phyloP scores from a whole-genome alignment of 2,329 filamentous ascomycete genomes.

The Penicillium sp. region DNA sequence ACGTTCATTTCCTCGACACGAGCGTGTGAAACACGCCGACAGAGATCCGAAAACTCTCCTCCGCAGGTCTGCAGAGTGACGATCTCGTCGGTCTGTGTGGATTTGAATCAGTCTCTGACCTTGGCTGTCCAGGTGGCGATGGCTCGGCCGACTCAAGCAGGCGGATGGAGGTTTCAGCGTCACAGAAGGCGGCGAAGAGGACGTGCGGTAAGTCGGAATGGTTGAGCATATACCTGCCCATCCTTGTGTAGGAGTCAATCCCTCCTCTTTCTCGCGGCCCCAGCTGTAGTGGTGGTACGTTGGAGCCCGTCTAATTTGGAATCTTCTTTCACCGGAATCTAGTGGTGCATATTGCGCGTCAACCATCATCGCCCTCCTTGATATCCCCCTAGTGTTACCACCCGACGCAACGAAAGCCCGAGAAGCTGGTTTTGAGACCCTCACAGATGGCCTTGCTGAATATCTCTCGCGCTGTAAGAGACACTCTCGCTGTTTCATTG shows the following conservation, averaged over 20 bases:
- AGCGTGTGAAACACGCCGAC: too few relatives aligned
- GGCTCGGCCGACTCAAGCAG: conserved; percentile 81
- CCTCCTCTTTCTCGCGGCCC: conserved; percentile 1
- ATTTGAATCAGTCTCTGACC: not conserved
- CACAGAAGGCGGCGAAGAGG: conserved; percentile 79
- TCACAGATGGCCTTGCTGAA: conserved; percentile 67
- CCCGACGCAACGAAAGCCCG: conserved; percentile 60
- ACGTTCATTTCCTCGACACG: not conserved
- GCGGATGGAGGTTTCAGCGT: conserved; percentile 84
- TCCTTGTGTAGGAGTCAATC: not conserved
- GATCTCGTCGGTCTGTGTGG: too few relatives aligned
- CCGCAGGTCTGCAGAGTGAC: too few relatives aligned
- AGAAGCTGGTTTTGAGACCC: conserved; percentile 55
- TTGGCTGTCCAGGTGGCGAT: conserved; percentile 60
- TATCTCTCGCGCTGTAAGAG: conserved; percentile 74
- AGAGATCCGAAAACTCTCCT: too few relatives aligned
- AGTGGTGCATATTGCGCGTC: conserved; percentile 90
- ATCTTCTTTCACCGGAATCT: conserved; percentile 13
- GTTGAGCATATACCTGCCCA: not conserved
- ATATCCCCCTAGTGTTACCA: conserved; percentile 74
- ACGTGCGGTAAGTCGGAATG: conserved; percentile 64
- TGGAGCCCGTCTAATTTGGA: conserved; percentile 4
- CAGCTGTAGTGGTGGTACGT: conserved; percentile 9
- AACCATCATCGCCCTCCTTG: conserved; percentile 74
- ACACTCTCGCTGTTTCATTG: not conserved